Percentiles rank a stretch among this genome's conserved stretches.
Evolutionary conservation across 192 early-diverging fungal species (phyloP).

Genomic region (Mortierella claussenii): DNA sequence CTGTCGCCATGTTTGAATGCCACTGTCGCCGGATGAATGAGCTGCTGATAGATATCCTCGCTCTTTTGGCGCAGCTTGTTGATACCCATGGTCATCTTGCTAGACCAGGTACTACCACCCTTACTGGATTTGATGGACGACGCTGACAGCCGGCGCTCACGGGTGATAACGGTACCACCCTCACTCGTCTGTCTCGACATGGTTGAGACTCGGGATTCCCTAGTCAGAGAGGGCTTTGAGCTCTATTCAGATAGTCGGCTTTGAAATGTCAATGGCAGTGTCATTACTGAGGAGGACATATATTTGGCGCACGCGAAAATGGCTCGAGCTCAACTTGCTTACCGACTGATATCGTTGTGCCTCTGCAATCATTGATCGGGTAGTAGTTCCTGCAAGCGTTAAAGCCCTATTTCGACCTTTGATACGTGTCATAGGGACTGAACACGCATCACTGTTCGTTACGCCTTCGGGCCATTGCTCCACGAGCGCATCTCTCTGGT

Average conservation of each 20-base stretch:
- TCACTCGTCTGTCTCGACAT: slow-evolving; percentile 35
- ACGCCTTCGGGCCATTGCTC: not conserved
- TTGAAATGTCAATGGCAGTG: no score
- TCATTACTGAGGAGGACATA: no score
- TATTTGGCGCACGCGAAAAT: no score
- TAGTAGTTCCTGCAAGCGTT: slow-evolving; percentile 21
- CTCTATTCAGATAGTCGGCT: not conserved
- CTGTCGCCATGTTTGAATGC: not conserved
- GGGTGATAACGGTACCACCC: not conserved
- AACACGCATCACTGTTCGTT: not conserved
- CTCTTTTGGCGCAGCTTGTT: slow-evolving; percentile 45
- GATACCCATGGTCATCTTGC: slow-evolving; percentile 35
- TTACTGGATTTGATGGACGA: slow-evolving; percentile 34
- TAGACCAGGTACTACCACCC: slow-evolving; percentile 25
- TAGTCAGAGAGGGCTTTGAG: slow-evolving; percentile 9
- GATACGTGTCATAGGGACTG: not conserved
- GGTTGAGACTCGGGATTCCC: slow-evolving; percentile 2
- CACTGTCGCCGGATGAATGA: slow-evolving; percentile 18
- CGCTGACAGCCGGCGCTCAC: slow-evolving; percentile 26
- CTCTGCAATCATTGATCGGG: not conserved
- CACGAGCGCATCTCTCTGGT: not conserved
- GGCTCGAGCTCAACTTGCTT: no score
- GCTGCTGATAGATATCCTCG: slow-evolving; percentile 44
- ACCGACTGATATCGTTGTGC: not conserved
- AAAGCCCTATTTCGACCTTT: slow-evolving; percentile 32